Conservation (phyloP, 345 rosid genomes). For the Gossypium herbaceum region DNA sequence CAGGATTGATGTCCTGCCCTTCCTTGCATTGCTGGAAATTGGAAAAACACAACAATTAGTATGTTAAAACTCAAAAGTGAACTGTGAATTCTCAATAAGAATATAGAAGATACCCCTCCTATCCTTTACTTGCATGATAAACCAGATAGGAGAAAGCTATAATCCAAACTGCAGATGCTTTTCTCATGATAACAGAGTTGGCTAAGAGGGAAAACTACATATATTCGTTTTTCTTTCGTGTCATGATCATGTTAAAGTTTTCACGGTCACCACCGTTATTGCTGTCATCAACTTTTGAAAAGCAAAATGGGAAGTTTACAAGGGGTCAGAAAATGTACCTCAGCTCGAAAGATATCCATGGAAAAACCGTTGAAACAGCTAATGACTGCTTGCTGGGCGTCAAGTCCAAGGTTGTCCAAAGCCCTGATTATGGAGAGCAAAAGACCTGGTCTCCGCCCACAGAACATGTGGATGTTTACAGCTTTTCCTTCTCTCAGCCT, state of each 20-base stretch:
- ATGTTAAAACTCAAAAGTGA: no score
- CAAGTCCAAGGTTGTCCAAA: conserved; percentile 60
- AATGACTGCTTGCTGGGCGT: conserved; percentile 57
- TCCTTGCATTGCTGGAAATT: conserved; percentile 59
- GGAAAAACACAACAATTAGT: not conserved
- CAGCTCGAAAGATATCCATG: conserved; percentile 71
- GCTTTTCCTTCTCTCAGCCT: conserved; percentile 72
- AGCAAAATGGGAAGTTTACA: not conserved
- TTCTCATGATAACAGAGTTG: not conserved
- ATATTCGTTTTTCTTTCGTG: not conserved
- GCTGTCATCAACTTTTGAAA: not conserved
- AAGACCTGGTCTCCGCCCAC: conserved; percentile 66
- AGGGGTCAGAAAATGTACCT: conserved; percentile 34
- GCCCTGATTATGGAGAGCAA: conserved; percentile 67
- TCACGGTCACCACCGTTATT: not conserved
- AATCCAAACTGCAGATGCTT: not conserved
- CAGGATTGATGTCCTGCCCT: conserved; percentile 59
- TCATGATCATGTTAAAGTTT: not conserved
- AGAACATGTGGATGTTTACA: conserved; percentile 79
- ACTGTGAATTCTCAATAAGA: not conserved
- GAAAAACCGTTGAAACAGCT: conserved; percentile 81
- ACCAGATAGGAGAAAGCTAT: not conserved
- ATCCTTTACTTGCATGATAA: not conserved
- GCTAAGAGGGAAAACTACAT: no score
- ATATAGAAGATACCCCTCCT: no score